Base-by-base conservation (phyloP, 2,329 filamentous ascomycete species). In the Ascochyta fabae region DNA sequence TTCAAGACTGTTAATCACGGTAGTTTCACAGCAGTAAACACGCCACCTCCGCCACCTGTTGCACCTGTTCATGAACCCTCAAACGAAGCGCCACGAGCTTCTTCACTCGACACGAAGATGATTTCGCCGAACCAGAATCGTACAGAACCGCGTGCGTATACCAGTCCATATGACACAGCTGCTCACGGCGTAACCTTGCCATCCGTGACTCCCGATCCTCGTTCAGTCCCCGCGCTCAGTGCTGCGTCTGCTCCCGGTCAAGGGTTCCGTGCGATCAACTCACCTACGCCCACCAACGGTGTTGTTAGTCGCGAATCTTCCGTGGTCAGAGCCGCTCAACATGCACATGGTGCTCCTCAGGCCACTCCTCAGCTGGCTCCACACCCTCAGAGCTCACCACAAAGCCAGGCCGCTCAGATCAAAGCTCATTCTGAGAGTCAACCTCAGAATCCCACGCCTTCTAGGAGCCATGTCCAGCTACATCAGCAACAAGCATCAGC, bases 91-190 rank as follows among this genome's bases (percentile, higher is more conserved):
- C 55, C 65, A n/a, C 52, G 54, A 31, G 62, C 65, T 36, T 43
- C 58, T 15, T 56, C 53, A 23, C 42, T 43, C 3, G 53, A 56
- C 12, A 22, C 43, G 22, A 56, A 48, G 33, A 56, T 48, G 47
- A 48, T 38, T 6, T 56, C 53, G 12, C 53, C 53, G n/a, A 19
- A 39, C 13, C 53, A 36, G 12, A 38, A 12, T 22, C 46, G 47
- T 19, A 33, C 12, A 19, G 47, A 56, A 27, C 48, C 45, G 40
- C 59, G 65, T 27, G 59, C 66, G 33, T 73, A 73, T 34, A 68
- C 67, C 3, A 73, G 70, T 36, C 70, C 70, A 1, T 73, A 73
- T 48, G 67, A 70, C 33, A 60, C 66, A 10, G 61, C 66, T 22
- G 59, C 68, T 12, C 61, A 43, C 4, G 31, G 15, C 13, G 23